Conservation (phyloP, 2,329 filamentous ascomycete genomes). For the Lasiodiplodia sp. region DNA sequence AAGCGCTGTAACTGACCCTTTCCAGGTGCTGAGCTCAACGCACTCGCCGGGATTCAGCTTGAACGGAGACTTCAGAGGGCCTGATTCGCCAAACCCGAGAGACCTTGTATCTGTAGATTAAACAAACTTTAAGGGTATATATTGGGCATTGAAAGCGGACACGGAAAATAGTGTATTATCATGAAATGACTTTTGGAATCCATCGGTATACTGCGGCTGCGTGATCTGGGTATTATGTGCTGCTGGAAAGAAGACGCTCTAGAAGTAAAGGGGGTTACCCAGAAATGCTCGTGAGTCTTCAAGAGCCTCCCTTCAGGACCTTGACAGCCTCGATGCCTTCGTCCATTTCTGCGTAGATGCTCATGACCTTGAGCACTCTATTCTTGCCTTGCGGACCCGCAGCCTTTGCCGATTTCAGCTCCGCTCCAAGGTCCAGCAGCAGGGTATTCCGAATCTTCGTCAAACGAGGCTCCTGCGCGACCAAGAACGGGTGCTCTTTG, state of each 20-base stretch:
- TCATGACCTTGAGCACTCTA: slow-evolving; percentile 63
- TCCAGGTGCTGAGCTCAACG: slow-evolving; percentile 81
- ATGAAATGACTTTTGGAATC: slow-evolving; percentile 29
- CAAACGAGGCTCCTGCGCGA: slow-evolving; percentile 63
- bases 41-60: slow-evolving; percentile 86
- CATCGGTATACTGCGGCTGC: neutral
- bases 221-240: slow-evolving; percentile 15
- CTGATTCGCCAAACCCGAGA: slow-evolving; percentile 44
- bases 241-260: neutral
- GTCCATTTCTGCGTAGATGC: slow-evolving; percentile 67
- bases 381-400: slow-evolving; percentile 48
- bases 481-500: slow-evolving; percentile 68
- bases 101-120: slow-evolving; percentile 39
- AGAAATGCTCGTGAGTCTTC: slow-evolving; percentile 43
- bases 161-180: slow-evolving; percentile 37
- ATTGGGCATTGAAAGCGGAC: slow-evolving; percentile 47
- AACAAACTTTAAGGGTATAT: neutral
- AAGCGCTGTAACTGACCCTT: neutral
- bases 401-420: slow-evolving; percentile 64
- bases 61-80: slow-evolving; percentile 76
- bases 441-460: slow-evolving; percentile 67
- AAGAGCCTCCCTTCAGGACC: slow-evolving; percentile 48
- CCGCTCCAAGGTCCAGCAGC: slow-evolving; percentile 69
- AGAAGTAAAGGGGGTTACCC: neutral
- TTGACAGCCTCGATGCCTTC: slow-evolving; percentile 67